Evolutionary conservation across 768 basidiomycete species (phyloP).

Genomic region (Chalciporus piperatus): DNA sequence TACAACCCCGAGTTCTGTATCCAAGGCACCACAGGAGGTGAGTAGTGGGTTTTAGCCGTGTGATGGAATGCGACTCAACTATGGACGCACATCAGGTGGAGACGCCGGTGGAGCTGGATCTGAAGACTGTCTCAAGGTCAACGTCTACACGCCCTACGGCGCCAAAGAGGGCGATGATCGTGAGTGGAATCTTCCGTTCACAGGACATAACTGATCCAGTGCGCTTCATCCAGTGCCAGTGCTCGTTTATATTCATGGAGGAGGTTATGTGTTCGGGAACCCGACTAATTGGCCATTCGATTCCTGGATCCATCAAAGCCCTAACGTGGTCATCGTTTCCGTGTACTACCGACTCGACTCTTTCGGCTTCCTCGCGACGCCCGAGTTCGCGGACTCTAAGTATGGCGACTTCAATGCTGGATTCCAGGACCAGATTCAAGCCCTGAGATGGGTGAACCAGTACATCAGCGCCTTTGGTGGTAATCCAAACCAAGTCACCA

Average conservation of each 20-base stretch:
- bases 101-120: constrained; percentile 63
- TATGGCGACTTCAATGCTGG: constrained; percentile 53
- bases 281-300: constrained; percentile 67
- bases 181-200: constrained; percentile 25
- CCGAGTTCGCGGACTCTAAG: constrained; percentile 40
- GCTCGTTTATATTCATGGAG: constrained; percentile 40
- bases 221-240: constrained; percentile 31
- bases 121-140: constrained; percentile 68
- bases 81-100: constrained; percentile 33
- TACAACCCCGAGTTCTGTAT: constrained; percentile 57
- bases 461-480: constrained; percentile 41
- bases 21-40: constrained; percentile 53
- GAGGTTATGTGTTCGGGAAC: constrained; percentile 56
- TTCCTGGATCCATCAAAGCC: constrained; percentile 60
- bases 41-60: constrained; percentile 4
- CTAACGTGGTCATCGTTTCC: constrained; percentile 61
- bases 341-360: constrained; percentile 64
- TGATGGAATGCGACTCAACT: background rate
- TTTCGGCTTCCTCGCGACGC: constrained; percentile 59
- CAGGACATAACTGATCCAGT: background rate
- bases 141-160: constrained; percentile 56
- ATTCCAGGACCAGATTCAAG: constrained; percentile 51
- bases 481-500: constrained; percentile 38
- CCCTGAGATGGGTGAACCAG: constrained; percentile 38
- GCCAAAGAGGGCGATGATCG: constrained; percentile 45